These are phyloP conservation scores for Aureococcus anophagefferens DNA, from an alignment of 108 stramenopile species.

Conservation along the genomic window DNA sequence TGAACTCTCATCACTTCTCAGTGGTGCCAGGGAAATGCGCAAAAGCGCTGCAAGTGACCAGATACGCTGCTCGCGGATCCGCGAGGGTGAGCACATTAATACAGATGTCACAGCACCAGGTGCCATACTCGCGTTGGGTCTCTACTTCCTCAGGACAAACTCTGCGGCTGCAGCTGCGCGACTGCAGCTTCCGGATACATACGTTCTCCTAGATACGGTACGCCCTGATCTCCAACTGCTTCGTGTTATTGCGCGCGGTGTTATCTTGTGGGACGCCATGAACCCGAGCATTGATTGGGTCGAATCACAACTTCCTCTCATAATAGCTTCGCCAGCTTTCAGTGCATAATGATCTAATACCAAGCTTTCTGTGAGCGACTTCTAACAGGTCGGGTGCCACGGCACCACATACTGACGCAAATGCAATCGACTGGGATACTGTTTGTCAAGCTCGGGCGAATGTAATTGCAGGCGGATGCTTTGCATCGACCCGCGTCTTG, in stretches of 20 bases:
- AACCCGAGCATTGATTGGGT: slow-evolving; percentile 67
- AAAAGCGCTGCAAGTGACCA: too few species aligned
- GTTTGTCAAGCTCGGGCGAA: too few species aligned
- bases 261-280: slow-evolving; percentile 83
- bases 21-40: too few species aligned
- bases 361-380: too few species aligned
- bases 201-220: slow-evolving; percentile 78
- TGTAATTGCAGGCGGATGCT: too few species aligned
- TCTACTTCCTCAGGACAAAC: slow-evolving; percentile 69
- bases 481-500: too few species aligned
- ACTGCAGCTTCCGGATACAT: slow-evolving; percentile 78
- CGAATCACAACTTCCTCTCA: slow-evolving; percentile 67
- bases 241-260: slow-evolving; percentile 71
- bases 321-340: too few species aligned
- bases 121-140: slow-evolving; percentile 77
- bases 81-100: slow-evolving; percentile 75
- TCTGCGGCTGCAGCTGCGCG: slow-evolving; percentile 45
- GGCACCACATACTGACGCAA: too few species aligned
- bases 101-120: slow-evolving; percentile 89
- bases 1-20: too few species aligned
- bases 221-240: slow-evolving; percentile 84
- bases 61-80: slow-evolving; percentile 61
- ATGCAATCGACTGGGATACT: too few species aligned
- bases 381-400: too few species aligned
- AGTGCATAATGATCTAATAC: too few species aligned